Conservation (phyloP, 768 basidiomycete species). For the Psilocybe subaeruginosa region DNA sequence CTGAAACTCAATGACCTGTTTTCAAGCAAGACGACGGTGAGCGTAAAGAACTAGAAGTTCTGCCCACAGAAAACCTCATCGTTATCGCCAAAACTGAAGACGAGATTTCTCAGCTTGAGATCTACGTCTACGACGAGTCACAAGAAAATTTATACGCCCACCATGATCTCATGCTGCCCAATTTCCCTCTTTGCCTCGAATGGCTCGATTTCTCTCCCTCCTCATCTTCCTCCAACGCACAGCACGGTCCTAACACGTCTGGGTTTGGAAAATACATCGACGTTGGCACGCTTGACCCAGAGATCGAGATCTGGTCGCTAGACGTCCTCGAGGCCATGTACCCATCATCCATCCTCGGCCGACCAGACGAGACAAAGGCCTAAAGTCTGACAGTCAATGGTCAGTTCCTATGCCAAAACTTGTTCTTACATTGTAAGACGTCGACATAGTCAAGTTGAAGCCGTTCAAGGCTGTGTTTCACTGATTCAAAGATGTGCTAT, state of each 20-base stretch:
- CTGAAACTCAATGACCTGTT: constrained; percentile 15
- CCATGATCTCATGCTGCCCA: constrained; percentile 97
- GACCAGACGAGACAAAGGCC: constrained; percentile 86
- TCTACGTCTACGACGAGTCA: constrained; percentile 94
- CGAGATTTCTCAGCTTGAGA: constrained; percentile 93
- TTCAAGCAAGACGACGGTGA: constrained; percentile 78
- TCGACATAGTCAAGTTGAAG: constrained; percentile 81
- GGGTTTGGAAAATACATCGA: constrained; percentile 89
- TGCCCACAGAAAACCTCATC: constrained; percentile 90
- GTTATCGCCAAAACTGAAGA: constrained; percentile 95
- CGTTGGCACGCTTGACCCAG: constrained; percentile 95
- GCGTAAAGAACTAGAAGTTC: constrained; percentile 85
- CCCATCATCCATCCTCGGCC: constrained; percentile 88
- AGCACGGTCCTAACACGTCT: constrained; percentile 30
- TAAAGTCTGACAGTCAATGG: constrained; percentile 27
- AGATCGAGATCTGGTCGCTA: constrained; percentile 98
- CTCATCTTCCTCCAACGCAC: constrained; percentile 40
- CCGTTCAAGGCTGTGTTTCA: constrained; percentile 63
- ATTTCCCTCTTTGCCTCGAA: constrained; percentile 97
- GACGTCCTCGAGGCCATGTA: constrained; percentile 94
- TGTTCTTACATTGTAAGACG: constrained; percentile 59
- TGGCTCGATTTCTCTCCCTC: constrained; percentile 96
- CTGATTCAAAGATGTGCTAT: constrained; percentile 75
- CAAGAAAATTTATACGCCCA: constrained; percentile 94
- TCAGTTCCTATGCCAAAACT: background rate